These are phyloP conservation scores for Digitaria exilis DNA, from an alignment of 202 grass and related monocot genomes.

Conservation along the genomic window DNA sequence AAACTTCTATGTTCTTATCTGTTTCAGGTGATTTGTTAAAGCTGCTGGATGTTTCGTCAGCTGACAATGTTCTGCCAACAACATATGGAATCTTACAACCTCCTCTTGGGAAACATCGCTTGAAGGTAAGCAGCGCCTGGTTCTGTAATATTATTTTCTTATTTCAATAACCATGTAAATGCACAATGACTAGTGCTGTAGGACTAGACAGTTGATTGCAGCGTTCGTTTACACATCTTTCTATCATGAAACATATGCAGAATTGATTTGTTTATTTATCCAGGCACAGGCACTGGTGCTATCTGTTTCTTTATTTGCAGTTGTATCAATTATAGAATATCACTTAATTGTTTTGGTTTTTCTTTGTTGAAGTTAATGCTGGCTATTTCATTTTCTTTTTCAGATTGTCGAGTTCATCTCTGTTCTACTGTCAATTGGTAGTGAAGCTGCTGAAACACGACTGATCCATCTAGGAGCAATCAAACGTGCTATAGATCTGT, in stretches of 20 bases:
- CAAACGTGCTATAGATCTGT: slow-evolving; percentile 69
- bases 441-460: slow-evolving; percentile 72
- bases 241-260: slow-evolving; percentile 1
- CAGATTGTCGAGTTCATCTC: slow-evolving; percentile 99
- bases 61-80: slow-evolving; percentile 62
- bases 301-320: slow-evolving; percentile 17
- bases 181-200: background rate
- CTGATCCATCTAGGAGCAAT: slow-evolving; percentile 83
- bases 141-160: background rate
- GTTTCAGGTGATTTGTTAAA: slow-evolving; percentile 85
- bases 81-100: slow-evolving; percentile 86
- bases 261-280: slow-evolving; percentile 28
- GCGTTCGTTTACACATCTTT: background rate
- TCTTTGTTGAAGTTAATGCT: slow-evolving; percentile 20
- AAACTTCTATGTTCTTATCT: slow-evolving; percentile 17
- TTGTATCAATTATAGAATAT: background rate
- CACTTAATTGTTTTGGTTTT: slow-evolving; percentile 24
- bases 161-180: slow-evolving; percentile 35
- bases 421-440: slow-evolving; percentile 87
- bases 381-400: slow-evolving; percentile 27
- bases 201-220: background rate
- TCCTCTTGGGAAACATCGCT: slow-evolving; percentile 84
- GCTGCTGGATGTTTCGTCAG: slow-evolving; percentile 80
- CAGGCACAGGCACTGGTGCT: slow-evolving; percentile 22
- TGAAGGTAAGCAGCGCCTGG: slow-evolving; percentile 63